Evolutionary conservation across 2,329 filamentous ascomycete genomes (phyloP).

Genomic region (Botrytis hyacinthi): DNA sequence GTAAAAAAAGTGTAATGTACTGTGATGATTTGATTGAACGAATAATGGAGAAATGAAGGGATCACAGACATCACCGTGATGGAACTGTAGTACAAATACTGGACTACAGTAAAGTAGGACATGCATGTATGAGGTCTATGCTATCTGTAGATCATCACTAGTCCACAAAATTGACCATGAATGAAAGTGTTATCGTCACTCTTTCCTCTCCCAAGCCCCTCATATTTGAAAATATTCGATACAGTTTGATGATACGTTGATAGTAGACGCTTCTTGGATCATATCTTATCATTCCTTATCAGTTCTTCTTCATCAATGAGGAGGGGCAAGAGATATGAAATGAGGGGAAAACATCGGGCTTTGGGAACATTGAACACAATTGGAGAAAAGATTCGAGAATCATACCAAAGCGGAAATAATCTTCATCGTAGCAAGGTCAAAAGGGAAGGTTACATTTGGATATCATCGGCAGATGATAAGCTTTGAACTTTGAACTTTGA

Average conservation of each 20-base stretch:
- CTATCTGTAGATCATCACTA: background rate
- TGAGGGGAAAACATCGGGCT: background rate
- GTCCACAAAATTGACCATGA: background rate
- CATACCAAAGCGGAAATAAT: background rate
- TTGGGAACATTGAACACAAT: background rate
- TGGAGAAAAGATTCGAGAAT: background rate
- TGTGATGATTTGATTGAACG: background rate
- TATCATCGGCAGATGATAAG: background rate
- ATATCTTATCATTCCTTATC: conserved; percentile 14
- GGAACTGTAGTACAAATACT: background rate
- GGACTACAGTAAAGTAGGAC: background rate
- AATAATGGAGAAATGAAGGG: background rate
- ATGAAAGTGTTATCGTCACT: background rate
- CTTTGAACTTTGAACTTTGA: background rate
- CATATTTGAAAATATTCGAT: background rate
- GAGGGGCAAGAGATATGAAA: background rate
- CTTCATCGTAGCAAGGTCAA: background rate
- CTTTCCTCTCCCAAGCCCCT: background rate
- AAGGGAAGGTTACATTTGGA: conserved; percentile 5
- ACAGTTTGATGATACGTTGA: background rate
- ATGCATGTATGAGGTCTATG: background rate
- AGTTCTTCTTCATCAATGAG: background rate
- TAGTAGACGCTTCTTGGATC: background rate
- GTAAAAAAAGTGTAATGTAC: background rate
- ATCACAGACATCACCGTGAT: background rate